Base-by-base conservation (phyloP, 352 stramenopile genomes). In the Globisporangium barbulae region DNA sequence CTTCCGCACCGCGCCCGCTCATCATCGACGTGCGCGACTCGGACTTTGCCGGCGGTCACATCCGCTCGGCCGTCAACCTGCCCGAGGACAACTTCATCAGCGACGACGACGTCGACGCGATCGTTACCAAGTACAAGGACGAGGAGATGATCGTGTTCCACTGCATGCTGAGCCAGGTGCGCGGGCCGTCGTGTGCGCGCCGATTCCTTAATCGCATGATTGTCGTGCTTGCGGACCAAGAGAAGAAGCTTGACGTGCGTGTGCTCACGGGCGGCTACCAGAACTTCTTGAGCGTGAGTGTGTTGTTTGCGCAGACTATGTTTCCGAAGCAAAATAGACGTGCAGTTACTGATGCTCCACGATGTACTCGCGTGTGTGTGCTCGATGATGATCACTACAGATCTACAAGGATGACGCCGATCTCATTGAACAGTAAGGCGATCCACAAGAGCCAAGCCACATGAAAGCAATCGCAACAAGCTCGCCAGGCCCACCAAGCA, bases 141-240 rank as follows among this genome's bases (percentile, higher is more conserved):
- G 71, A 85, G 55, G 69, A 83, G 35, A 58, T 73, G 53, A 76
- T 96, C 68, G 79, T 96, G 28, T 94, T 96, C 64, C 87, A 96
- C 71, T 96, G 87, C 75, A 94, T 94, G 83, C 75, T 96, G 73
- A 96, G 84, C 41, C 87, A 95, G 67, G 73, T 95, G 48, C 87
- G 87, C 41, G 87, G 84, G 1, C 87, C 87, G 19, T 83, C 76
- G n/a, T 95, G 87, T 58, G 87, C 87, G 44, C 79, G 81, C 48
- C 83, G 87, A 31, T 93, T 95, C 59, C 75, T 85, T 59, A 70
- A 73, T 59, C 83, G 87, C 39, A 75, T 93, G 69, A 67, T 76
- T 0, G 60, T 80, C 30, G 64, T 88, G 50, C 56, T 89, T 21
- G 70, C 85, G 28, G 72, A 75, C n/a, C 70, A 52, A 6, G 74